A percentile compares a stretch with the other conserved stretches of the same genome.
Conservation (phyloP, 2,329 filamentous ascomycete genomes). For the Chaetothyriales sp. region DNA sequence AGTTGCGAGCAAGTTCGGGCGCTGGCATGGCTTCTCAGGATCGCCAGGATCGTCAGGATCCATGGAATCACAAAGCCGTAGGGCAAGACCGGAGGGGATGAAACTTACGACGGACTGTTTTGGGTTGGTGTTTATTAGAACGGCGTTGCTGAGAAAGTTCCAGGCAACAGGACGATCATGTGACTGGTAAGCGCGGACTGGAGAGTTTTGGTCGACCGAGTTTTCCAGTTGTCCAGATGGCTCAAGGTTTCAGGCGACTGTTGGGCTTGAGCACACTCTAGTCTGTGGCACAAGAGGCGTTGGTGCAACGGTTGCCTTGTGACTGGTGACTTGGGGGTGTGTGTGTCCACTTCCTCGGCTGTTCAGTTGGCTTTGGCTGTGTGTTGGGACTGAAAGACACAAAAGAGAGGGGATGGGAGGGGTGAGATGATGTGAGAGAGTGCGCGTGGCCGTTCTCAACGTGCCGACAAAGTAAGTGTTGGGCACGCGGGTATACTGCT, state of each 20-base stretch:
- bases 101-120: neutral
- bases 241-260: neutral
- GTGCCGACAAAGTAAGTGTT: neutral
- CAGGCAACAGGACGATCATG: neutral
- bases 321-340: neutral
- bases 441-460: neutral
- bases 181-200: neutral
- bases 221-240: neutral
- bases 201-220: neutral
- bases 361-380: neutral
- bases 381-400: neutral
- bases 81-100: neutral
- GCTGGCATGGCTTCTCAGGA: constrained; percentile 1
- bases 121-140: neutral
- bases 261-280: neutral
- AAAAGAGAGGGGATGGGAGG: too few species aligned
- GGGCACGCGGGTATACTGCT: neutral
- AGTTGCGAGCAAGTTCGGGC: neutral
- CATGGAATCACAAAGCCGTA: neutral
- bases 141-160: neutral
- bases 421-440: neutral
- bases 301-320: neutral
- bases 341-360: neutral
- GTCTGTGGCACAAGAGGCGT: neutral
- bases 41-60: constrained; percentile 1